These are phyloP conservation scores for Waitea zeae DNA, from an alignment of 1,284 basidiomycete genomes.

Conservation along the genomic window DNA sequence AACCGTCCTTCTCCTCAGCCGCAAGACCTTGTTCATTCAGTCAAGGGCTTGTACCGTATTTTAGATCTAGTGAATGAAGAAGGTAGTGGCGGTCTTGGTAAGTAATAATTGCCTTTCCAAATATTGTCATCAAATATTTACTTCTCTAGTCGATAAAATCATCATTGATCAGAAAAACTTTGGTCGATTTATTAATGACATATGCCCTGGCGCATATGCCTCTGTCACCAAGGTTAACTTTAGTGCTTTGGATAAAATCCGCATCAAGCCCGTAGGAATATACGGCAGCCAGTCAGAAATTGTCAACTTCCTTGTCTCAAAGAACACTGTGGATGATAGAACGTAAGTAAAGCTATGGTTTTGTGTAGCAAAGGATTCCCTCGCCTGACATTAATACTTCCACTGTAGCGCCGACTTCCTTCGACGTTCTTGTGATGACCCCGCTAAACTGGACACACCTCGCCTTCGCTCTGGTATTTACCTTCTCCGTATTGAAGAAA, in stretches of 20 bases:
- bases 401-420: neutral
- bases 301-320: slow-evolving; percentile 20
- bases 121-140: neutral
- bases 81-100: slow-evolving; percentile 31
- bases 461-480: slow-evolving; percentile 34
- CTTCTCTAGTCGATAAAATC: slow-evolving; percentile 32
- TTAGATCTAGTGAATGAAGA: slow-evolving; percentile 33
- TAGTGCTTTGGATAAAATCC: slow-evolving; percentile 22
- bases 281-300: slow-evolving; percentile 37
- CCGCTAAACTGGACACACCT: slow-evolving; percentile 8
- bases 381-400: neutral
- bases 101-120: slow-evolving; percentile 4
- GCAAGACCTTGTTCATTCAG: slow-evolving; percentile 12
- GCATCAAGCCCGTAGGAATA: slow-evolving; percentile 30
- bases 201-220: slow-evolving; percentile 27
- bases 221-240: slow-evolving; percentile 37
- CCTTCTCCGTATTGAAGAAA: slow-evolving; percentile 9
- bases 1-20: slow-evolving; percentile 5
- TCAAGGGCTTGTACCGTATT: slow-evolving; percentile 29
- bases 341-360: slow-evolving; percentile 15
- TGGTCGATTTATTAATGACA: slow-evolving; percentile 22
- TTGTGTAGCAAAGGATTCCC: neutral
- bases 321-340: slow-evolving; percentile 17
- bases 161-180: slow-evolving; percentile 34
- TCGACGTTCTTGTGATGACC: neutral